Evolutionary conservation across 2,329 filamentous ascomycete species (phyloP), one percentile per base, ranked within the genome.

Genomic region (Fusarium cicatricum): DNA sequence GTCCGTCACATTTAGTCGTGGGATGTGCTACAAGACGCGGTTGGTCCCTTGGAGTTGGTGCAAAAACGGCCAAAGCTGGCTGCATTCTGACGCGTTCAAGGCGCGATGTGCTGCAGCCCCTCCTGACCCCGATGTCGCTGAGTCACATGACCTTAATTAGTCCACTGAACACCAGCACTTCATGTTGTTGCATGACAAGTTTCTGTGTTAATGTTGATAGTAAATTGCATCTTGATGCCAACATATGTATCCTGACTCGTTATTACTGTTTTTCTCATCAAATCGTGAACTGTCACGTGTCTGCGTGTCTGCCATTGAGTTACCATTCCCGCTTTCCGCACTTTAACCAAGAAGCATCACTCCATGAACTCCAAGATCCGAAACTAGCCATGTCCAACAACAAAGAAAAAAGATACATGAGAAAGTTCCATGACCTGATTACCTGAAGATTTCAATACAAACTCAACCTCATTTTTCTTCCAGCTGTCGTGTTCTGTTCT

Each of bases 21-120:
- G 41, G 49, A 43, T 45, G 53, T 46, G 58, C 48, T 57, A 48
- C 43, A 50, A 50, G 47, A 57, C 65, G 58, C 58, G 65, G 65
- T 42, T 36, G 19, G 34, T 29, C 17, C 33, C 50, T 47, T 34
- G 29, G 58, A 41, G 36, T 31, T 42, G 19, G 39, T 52, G 52
- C 52, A 23, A 43, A 37, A 52, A 52, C 41, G 44, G 50, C 41
- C n/a, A 29, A 48, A 50, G 46, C 48, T 47, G 47, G 45, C 46
- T 43, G 48, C 31, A 43, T 36, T 39, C 55, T 40, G 45, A 66
- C 65, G 65, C 62, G 65, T 60, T 53, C 19, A 11, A 46, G 47
- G 54, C 64, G 64, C 64, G 64, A 54, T 46, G 23, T 52, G 44
- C 43, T 34, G 16, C 46, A 40, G 54, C 44, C 52, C 60, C 52